These are phyloP conservation scores for Prunella vulgaris DNA, from an alignment of 257 asterid species.

Conservation along the genomic window DNA sequence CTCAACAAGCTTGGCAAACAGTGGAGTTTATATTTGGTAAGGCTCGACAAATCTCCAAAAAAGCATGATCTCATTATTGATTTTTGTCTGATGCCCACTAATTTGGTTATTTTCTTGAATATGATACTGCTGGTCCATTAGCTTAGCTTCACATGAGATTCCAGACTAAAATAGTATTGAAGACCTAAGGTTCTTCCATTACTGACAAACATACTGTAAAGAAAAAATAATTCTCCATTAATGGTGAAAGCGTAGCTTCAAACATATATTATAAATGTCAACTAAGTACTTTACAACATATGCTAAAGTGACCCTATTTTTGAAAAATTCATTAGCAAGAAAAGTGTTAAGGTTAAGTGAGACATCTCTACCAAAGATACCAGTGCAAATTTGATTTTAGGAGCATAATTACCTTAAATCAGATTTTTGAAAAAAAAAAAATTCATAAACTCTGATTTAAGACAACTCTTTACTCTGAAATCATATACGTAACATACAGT, in stretches of 20 bases:
- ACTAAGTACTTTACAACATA: neutral
- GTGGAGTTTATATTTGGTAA: constrained; percentile 88
- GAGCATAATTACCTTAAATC: neutral
- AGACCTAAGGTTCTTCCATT: no score
- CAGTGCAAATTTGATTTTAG: neutral
- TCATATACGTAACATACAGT: neutral
- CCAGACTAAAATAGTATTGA: no score
- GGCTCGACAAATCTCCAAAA: constrained; percentile 20
- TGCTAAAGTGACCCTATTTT: neutral
- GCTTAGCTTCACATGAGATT: no score
- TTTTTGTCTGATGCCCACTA: neutral
- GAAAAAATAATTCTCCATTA: no score
- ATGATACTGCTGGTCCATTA: neutral
- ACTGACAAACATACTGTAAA: neutral
- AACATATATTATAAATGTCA: neutral
- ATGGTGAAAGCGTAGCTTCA: neutral
- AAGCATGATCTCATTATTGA: constrained; percentile 8
- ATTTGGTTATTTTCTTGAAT: neutral
- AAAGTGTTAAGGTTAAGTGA: neutral
- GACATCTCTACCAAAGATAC: neutral
- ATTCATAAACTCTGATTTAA: neutral
- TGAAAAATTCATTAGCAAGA: neutral
- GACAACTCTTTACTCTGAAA: neutral
- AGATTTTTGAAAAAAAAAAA: neutral
- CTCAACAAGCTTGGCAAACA: constrained; percentile 80